Conservation (phyloP, 208 protist species). For the Herpetomonas samuelpessoai region DNA sequence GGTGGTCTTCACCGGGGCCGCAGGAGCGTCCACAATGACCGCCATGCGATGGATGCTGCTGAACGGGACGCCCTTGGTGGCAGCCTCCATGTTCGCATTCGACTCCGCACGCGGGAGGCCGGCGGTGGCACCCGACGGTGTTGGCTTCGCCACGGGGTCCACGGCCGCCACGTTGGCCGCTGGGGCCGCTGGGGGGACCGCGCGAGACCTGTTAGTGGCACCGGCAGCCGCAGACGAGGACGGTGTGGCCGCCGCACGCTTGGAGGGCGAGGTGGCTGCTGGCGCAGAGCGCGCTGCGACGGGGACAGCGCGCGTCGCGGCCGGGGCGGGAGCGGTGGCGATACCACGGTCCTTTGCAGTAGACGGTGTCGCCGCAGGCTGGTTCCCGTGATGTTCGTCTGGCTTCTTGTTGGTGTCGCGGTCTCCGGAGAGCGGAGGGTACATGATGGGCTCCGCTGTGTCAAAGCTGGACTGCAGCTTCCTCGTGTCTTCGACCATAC, state of each 20-base stretch:
- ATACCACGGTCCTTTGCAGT: background rate
- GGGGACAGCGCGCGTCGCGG: background rate
- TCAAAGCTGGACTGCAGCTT: conserved; percentile 33
- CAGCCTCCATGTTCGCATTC: conserved; percentile 1
- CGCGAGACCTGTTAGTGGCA: too few species aligned
- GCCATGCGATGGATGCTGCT: conserved; percentile 44
- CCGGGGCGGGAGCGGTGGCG: background rate
- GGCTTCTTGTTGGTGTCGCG: conserved; percentile 6
- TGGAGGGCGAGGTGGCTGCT: background rate
- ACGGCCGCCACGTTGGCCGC: too few species aligned
- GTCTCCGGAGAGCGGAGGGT: conserved; percentile 21
- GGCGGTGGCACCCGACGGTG: too few species aligned
- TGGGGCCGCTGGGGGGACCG: too few species aligned
- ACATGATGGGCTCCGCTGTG: conserved; percentile 34
- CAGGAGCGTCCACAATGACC: conserved; percentile 26
- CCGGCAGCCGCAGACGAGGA: too few species aligned
- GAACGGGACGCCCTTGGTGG: conserved; percentile 18
- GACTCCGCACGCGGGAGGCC: background rate
- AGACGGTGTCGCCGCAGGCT: background rate
- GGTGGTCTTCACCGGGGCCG: conserved; percentile 19
- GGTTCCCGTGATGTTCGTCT: background rate
- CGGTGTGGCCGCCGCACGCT: too few species aligned
- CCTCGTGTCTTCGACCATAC: conserved; percentile 39
- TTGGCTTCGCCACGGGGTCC: too few species aligned
- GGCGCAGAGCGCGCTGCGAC: background rate